Evolutionary conservation across 2,329 filamentous ascomycete genomes (phyloP), one percentile per base, ranked within the genome.

Genomic region (Xenoacremonium recifei): DNA sequence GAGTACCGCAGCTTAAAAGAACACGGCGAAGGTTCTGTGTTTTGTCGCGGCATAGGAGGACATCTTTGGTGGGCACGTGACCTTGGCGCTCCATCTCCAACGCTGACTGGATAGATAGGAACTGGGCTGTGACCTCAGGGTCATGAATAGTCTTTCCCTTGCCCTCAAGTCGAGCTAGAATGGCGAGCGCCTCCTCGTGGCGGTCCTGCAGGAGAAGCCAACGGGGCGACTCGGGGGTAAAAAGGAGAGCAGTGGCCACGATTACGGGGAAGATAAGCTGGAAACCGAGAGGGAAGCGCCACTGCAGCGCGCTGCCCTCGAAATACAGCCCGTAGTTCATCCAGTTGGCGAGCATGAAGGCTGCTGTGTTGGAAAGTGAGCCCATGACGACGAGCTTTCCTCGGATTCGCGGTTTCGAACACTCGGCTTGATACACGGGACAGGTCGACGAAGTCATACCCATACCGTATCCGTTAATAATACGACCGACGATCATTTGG

Each of bases 141-240:
- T 64, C 57, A 6, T 41, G 33, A 5, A 45, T 29, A 45, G 45
- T 71, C 49, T 80, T 65, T 15, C 73, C 71, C 44, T 78, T 77
- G 17, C 75, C 72, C 44, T 79, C 77, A 44, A 79, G 80, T 46
- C 75, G 76, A 6, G 75, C 70, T 43, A 87, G 70, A 4, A 78
- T 73, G 5, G 69, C 62, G n/a, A 75, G 63, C 1, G 79, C 79
- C 43, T 82, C 70, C 10, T 80, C 75, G 13, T 74, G 68, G n/a
- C 75, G 73, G 44, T 79, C 75, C 41, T 79, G 51, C 7, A 73
- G 59, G 16, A 78, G 55, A n/a, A 77, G 57, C 70, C 72, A 80
- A 27, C 76, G 68, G 0, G 76, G 75, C 1, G 68, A 73, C 48
- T 79, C 76, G 3, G 72, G 71, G 17, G 35, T 0, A 16, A 45